Evolutionary conservation across 1,284 basidiomycete species (phyloP), one percentile per base, ranked within the genome.

Genomic region (Xerocomus nothofagi): DNA sequence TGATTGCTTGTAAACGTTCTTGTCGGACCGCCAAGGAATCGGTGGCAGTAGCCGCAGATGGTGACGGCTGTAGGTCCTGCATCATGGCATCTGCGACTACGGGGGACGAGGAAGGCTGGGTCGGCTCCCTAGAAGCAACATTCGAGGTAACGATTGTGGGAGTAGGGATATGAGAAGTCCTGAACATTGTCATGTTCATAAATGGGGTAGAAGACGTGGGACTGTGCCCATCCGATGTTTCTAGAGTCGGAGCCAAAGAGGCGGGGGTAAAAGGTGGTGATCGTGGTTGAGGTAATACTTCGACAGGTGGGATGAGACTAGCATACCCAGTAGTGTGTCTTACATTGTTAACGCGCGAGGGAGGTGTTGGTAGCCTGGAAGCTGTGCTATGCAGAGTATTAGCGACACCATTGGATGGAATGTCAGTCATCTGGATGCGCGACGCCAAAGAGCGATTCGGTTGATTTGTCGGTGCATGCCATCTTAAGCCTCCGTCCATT

Each of bases 291-390:
- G 49, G 39, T 20, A 69, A 40, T 29, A 66, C 41, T 49, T 62
- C 65, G 26, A 70, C 68, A 12, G 65, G 65, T 24, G 63, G 66
- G 30, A 66, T 69, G 31, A 66, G 57, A 38, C 30, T 57, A 10
- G 34, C 32, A n/a, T 48, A 40, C 14, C 40, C 43, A 5, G 27
- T 3, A 11, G 15, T 3, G 27, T 9, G 40, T 8, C 41, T 41
- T 3, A 10, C 15, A 6, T 6, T 44, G 6, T 43, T 34, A 14
- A 49, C 6, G 12, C 38, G 53, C 10, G 47, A 38, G 8, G 32
- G 20, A 27, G 41, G 36, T 20, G 33, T 34, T 18, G 18, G 41
- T 12, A 40, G n/a, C 9, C 27, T 15, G 30, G 44, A 17, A 29
- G 24, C 20, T 20, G 17, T 12, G 11, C 6, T 20, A 26, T 23